These are phyloP conservation scores for Fusarium xylarioides DNA, from an alignment of 2,329 filamentous ascomycete genomes.

Conservation along the genomic window DNA sequence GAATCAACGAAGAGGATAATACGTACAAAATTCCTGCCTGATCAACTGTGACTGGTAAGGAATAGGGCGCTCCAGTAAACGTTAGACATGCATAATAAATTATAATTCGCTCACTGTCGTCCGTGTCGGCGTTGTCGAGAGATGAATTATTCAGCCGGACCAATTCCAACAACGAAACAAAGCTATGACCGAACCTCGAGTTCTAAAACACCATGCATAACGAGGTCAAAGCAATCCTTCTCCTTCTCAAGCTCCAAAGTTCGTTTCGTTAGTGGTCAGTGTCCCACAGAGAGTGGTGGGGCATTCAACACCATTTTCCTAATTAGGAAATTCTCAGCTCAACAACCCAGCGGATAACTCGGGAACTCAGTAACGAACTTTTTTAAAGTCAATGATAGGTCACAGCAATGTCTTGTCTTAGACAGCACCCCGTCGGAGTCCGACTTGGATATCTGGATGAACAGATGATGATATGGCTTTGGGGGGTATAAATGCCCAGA, in stretches of 20 bases:
- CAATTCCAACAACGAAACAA: background rate
- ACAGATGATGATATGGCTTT: background rate
- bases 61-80: constrained; percentile 66
- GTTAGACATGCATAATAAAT: background rate
- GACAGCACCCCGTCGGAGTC: background rate
- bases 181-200: rapidly evolving
- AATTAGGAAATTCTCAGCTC: constrained; percentile 10
- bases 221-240: background rate
- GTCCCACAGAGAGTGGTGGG: background rate
- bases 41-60: constrained; percentile 62
- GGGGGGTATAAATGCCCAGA: background rate
- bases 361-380: background rate
- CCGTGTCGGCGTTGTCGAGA: background rate
- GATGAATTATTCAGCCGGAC: background rate
- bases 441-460: background rate
- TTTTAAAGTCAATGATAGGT: background rate
- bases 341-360: background rate
- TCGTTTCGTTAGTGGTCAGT: background rate
- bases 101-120: background rate
- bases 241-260: no score
- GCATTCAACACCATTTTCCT: constrained; percentile 3
- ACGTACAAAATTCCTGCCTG: constrained; percentile 53
- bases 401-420: rapidly evolving
- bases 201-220: background rate
- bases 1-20: constrained; percentile 50